Evolutionary conservation across 208 protist species (phyloP).

Genomic region (Crithidia mellificae): DNA sequence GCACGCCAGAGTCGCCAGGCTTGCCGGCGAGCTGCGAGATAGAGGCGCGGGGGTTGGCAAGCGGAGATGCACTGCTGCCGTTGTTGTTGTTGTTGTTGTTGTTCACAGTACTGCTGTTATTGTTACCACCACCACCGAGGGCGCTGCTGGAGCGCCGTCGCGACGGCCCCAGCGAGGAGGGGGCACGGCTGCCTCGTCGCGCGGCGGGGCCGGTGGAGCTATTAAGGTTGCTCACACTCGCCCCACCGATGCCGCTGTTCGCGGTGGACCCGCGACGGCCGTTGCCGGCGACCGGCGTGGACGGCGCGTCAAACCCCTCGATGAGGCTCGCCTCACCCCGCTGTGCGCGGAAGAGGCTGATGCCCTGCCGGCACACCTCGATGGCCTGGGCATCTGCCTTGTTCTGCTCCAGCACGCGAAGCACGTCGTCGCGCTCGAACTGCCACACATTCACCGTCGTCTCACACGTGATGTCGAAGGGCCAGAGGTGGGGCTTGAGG

Average conservation of each 20-base stretch:
- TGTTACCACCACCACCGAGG: neutral
- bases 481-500: conserved; percentile 76
- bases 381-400: conserved; percentile 63
- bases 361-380: conserved; percentile 80
- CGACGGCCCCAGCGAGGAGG: conserved; percentile 10
- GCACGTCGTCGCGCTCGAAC: conserved; percentile 47
- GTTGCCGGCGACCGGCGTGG: neutral
- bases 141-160: conserved; percentile 5
- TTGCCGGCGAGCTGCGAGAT: conserved; percentile 13
- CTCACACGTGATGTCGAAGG: conserved; percentile 50
- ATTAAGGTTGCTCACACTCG: neutral
- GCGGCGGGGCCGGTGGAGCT: neutral
- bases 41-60: neutral
- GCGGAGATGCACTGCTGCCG: conserved; percentile 1
- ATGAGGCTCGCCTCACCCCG: conserved; percentile 58
- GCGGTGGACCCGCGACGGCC: neutral
- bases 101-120: too few relatives aligned
- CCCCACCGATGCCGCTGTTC: neutral
- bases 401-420: conserved; percentile 46
- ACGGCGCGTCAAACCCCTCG: conserved; percentile 37
- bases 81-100: too few relatives aligned
- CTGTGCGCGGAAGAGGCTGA: conserved; percentile 70
- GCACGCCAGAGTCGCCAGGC: neutral
- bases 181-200: conserved; percentile 25
- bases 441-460: conserved; percentile 81